phyloP scores from a whole-genome alignment of 768 basidiomycete genomes.

The Leccinum longicurvipes region DNA sequence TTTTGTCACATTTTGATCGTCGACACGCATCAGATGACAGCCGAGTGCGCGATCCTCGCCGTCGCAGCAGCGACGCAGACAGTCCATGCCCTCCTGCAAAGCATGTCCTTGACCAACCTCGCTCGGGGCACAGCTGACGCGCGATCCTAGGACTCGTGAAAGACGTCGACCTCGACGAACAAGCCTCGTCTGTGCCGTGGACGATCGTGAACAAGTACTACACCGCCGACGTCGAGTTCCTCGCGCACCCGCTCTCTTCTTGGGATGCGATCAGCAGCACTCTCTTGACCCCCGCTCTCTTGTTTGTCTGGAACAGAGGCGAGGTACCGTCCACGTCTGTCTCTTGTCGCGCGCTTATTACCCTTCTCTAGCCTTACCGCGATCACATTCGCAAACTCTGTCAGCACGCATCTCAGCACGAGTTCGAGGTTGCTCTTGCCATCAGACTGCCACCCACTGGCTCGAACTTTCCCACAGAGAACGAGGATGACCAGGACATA shows the following conservation, averaged over 20 bases:
- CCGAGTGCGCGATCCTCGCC: constrained; percentile 27
- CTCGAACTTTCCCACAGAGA: constrained; percentile 20
- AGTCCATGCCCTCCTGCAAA: constrained; percentile 22
- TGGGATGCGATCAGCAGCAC: constrained; percentile 40
- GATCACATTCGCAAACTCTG: constrained; percentile 52
- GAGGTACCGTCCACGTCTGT: constrained; percentile 43
- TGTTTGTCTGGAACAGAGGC: constrained; percentile 68
- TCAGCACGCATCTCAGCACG: constrained; percentile 45
- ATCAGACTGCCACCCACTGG: constrained; percentile 44
- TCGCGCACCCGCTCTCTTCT: constrained; percentile 44
- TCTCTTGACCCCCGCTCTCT: constrained; percentile 54
- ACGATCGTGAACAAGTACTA: constrained; percentile 81
- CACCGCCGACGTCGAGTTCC: constrained; percentile 70
- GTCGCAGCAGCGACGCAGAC: constrained; percentile 21
- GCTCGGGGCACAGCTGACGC: constrained; percentile 16
- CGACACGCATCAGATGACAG: constrained; percentile 6
- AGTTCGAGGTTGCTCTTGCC: constrained; percentile 71
- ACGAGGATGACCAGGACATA: constrained; percentile 50
- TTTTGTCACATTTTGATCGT: not conserved
- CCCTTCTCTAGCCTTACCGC: constrained; percentile 48
- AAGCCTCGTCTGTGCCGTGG: constrained; percentile 51
- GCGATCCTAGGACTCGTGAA: constrained; percentile 21
- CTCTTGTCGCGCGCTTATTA: constrained; percentile 1
- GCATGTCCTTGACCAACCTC: constrained; percentile 13
- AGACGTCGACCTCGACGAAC: constrained; percentile 16